Evolutionary conservation across 306 rosid species (phyloP), one percentile per base, ranked within the genome.

Genomic region (Coriaria nepalensis): DNA sequence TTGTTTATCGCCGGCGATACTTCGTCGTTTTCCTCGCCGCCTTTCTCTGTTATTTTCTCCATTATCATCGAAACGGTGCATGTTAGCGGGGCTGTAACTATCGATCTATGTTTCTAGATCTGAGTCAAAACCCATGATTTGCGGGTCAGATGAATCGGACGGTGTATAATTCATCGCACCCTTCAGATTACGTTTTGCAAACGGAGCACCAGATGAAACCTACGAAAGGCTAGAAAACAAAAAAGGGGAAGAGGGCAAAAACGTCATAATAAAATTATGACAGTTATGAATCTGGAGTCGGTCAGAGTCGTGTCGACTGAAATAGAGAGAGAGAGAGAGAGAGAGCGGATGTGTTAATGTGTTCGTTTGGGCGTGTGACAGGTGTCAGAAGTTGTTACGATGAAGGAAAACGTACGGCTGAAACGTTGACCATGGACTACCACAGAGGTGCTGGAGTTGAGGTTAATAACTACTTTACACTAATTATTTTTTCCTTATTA

Each of bases 341-440:
- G 29, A 20, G 29, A 20, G 29, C 3, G 29, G 29, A 20, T n/a
- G 29, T 20, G 1, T 20, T 20, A 20, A 1, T 20, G 29, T 20
- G 29, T 20, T 20, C 56, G 33, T 50, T 47, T 60, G 67, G 20
- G 44, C 36, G 35, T 2, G 43, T 36, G 79, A 69, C 98, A 90
- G 98, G 98, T 85, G 98, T 90, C 58, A 69, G 98, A 40, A 90
- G 98, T 20, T 90, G 98, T 69, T 90, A 90, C 72, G 98, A 90
- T 6, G 98, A 90, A 73, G 98, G 98, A 49, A 90, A 90, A 57
- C 98, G 98, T 33, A 90, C 98, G 60, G 98, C 98, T 0, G 98
- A 90, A 71, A 90, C 98, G 46, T 75, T 90, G 81, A 79, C 98
- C 37, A 90, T 90, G 98, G 98, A 90, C 62, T 90, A 90, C 44